Percentiles rank a stretch among this genome's conserved stretches.
These are phyloP conservation scores for Carex myosuroides DNA, from an alignment of 176 grass and related monocot species.

Conservation along the genomic window DNA sequence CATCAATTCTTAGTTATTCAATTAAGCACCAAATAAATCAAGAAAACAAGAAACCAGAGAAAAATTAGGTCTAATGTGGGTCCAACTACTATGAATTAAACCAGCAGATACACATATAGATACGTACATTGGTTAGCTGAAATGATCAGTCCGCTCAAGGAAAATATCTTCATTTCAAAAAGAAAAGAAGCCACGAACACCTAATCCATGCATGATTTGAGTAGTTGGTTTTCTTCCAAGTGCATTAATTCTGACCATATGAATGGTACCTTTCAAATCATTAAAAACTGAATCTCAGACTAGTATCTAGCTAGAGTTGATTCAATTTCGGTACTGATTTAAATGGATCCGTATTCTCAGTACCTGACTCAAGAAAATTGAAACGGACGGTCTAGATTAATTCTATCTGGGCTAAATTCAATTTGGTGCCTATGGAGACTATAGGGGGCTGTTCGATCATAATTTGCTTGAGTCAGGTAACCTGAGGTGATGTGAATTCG, in stretches of 20 bases:
- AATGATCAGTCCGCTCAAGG: background rate
- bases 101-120: background rate
- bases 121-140: background rate
- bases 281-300: background rate
- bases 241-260: conserved; percentile 5
- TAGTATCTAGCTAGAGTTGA: background rate
- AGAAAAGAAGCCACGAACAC: background rate
- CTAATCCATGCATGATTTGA: background rate
- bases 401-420: too few species aligned
- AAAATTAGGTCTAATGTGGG: background rate
- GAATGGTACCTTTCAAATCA: conserved; percentile 9
- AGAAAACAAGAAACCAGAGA: background rate
- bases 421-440: too few species aligned
- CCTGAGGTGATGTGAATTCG: too few species aligned
- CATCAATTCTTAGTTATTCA: too few species aligned
- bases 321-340: background rate
- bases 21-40: background rate
- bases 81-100: background rate
- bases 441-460: too few species aligned
- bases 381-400: too few species aligned
- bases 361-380: too few species aligned
- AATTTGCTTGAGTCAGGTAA: too few species aligned
- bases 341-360: too few species aligned
- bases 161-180: background rate
- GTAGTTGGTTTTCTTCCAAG: conserved; percentile 9